Base-by-base conservation (phyloP, 306 rosid genomes). In the Corylus avellana region DNA sequence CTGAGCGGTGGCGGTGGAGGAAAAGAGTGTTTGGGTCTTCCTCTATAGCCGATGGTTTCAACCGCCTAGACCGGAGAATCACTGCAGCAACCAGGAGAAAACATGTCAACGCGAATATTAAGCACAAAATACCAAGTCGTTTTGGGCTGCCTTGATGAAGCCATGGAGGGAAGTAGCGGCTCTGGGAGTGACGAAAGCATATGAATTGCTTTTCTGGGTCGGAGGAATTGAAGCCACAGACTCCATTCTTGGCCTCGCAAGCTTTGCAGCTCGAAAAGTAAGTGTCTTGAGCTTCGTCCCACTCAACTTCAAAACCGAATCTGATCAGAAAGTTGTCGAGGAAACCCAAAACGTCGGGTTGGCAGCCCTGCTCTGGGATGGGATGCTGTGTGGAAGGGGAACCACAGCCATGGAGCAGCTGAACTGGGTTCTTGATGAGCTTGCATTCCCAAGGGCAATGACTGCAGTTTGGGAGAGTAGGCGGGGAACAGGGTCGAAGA, bases 391-490 rank as follows among this genome's bases (percentile, higher is more conserved):
- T 57, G 44, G 88, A 84, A 56, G 86, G 51, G 44, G 88, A 84
- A 61, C 87, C 91, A 16, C 99, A 95, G 29, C 71, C 88, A 0
- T 8, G 89, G 55, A 91, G 83, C 4, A 93, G 84, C 72, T 73
- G 76, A 22, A 58, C 17, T 6, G 99, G 97, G 80, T 61, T 88
- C 22, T 93, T 82, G 42, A 90, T 84, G 79, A 95, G 91, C 70
- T 78, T 82, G 81, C 99, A 95, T 72, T 95, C 87, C 89, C 91
- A 91, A 0, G 95, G 89, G 35, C 98, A 95, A 17, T 70, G 90
- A 80, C 87, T 83, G 68, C 99, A 93, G 54, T 89, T 79, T 0
- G 97, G 88, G 0, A 89, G 86, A 8, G 77, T 14, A 0, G 88
- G 94, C 5, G 88, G 90, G 17, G 88, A 75, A 50, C 99, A 95